Evolutionary conservation across 2,329 filamentous ascomycete species (phyloP), one percentile per base, ranked within the genome.

Genomic region (Epichloe uncinata): DNA sequence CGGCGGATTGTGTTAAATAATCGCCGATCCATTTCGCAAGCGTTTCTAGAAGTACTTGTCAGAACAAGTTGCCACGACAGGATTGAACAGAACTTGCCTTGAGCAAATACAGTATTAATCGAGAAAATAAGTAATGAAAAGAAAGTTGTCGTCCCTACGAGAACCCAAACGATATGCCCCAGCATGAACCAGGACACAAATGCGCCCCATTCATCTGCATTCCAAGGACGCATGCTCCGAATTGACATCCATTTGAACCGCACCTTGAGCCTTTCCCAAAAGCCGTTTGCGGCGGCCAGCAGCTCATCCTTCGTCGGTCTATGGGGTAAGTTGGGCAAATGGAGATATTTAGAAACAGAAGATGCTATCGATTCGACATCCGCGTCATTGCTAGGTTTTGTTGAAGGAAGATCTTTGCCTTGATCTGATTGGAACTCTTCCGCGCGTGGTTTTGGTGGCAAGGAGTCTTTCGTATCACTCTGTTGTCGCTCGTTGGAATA

Each of bases 231-330:
- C 65, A 86, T 87, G 63, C 89, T 95, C 62, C 90, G 77, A 59
- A 98, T 98, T 2, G 93, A 94, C 60, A 93, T 84, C 93, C 93
- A 98, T 68, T 98, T 98, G 71, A 97, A 94, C 40, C 89, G 84
- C 22, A 97, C 86, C 61, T 85, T 88, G 42, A 96, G 68, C 45
- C 93, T 80, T 54, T 94, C 84, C 82, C 88, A 93, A 65, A 97
- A 96, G 1, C 90, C 90, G 20, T 82, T 96, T 36, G 93, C 89
- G 4, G 93, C 91, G 18, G 87, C 85, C 36, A 98, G 73, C 30
- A 98, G 75, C 66, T 98, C 93, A 63, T 96, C 90, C 63, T 95
- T 96, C 7, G 84, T 91, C 5, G 93, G 91, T 18, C 90, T 78
- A 69, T 96, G 88, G n/a, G 84, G 80, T 65, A 89, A 79, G 58